A percentile compares a stretch with the other conserved stretches of the same genome.
phyloP scores from a whole-genome alignment of 345 rosid species.

The Citrus maxima region DNA sequence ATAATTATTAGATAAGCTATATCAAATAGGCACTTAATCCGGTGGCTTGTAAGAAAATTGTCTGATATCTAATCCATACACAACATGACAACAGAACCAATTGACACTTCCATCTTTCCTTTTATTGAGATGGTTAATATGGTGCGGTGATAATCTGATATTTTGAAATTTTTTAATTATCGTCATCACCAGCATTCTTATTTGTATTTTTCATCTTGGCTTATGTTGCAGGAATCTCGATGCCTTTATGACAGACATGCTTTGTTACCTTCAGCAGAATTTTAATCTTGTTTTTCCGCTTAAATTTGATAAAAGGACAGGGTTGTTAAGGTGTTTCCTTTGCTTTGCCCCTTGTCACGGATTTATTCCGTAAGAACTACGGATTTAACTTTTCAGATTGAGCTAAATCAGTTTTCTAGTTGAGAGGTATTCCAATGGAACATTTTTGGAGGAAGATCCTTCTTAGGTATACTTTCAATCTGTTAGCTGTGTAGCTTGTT shows the following conservation, averaged over 20 bases:
- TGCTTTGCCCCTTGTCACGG: neutral
- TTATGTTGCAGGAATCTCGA: conserved; percentile 21
- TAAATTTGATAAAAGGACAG: conserved; percentile 6
- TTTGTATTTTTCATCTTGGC: neutral
- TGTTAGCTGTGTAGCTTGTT: neutral
- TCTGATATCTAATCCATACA: neutral
- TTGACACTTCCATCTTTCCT: neutral
- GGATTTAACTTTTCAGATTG: neutral
- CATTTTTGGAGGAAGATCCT: neutral
- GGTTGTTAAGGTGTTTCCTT: neutral
- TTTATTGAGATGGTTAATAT: neutral
- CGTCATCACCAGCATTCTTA: neutral
- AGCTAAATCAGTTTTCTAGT: neutral
- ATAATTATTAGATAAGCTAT: too few relatives aligned
- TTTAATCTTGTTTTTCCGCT: conserved; percentile 1
- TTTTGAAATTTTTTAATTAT: neutral
- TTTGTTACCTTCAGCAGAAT: neutral
- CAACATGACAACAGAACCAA: neutral
- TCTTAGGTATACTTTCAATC: neutral
- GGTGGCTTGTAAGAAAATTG: neutral
- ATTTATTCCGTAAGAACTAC: neutral
- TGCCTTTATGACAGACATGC: conserved; percentile 30
- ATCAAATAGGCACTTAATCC: neutral
- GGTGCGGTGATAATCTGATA: neutral
- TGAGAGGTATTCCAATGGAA: neutral